Base-by-base conservation (phyloP, 441 rosid species). In the Euphorbia celastroides region DNA sequence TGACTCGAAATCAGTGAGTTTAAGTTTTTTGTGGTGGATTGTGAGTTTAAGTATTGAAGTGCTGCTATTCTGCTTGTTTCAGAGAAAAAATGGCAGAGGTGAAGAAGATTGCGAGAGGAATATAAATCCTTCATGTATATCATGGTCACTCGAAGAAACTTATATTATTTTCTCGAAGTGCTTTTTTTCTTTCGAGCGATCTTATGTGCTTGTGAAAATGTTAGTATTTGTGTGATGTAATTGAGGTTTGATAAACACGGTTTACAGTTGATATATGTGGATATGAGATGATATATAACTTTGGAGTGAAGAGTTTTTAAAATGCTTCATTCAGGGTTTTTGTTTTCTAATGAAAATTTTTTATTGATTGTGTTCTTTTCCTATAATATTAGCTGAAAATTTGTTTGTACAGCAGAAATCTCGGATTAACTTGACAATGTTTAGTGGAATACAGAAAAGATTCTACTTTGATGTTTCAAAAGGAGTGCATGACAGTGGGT, bases 21-120 rank as follows among this genome's bases (percentile, higher is more conserved):
- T 27, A 17, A 26, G 66, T n/a, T n/a, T n/a, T n/a, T n/a, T n/a
- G n/a, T n/a, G n/a, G n/a, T n/a, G n/a, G n/a, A n/a, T n/a, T n/a
- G n/a, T n/a, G n/a, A n/a, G n/a, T n/a, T n/a, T n/a, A n/a, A n/a
- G n/a, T n/a, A 25, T 57, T 54, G 28, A 64, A 12, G 60, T 55
- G 38, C 25, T 41, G 27, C n/a, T 55, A 25, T 65, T 54, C n/a
- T 69, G 32, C 44, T 72, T 75, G 68, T 73, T 74, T 70, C 96
- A 94, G 99, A 87, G 77, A 82, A 85, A 74, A 93, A 86, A 70
- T 92, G 99, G 98, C 92, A 83, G 78, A 87, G 96, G 81, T 94
- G 88, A 93, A n/a, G n/a, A n/a, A n/a, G n/a, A n/a, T n/a, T n/a
- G n/a, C n/a, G 12, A 7, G 42, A 36, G 42, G 11, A 42, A 78